Percentiles rank a stretch among this genome's conserved stretches.
Evolutionary conservation across 2,329 filamentous ascomycete genomes (phyloP).

Genomic region (Ascocoryne sarcoides): DNA sequence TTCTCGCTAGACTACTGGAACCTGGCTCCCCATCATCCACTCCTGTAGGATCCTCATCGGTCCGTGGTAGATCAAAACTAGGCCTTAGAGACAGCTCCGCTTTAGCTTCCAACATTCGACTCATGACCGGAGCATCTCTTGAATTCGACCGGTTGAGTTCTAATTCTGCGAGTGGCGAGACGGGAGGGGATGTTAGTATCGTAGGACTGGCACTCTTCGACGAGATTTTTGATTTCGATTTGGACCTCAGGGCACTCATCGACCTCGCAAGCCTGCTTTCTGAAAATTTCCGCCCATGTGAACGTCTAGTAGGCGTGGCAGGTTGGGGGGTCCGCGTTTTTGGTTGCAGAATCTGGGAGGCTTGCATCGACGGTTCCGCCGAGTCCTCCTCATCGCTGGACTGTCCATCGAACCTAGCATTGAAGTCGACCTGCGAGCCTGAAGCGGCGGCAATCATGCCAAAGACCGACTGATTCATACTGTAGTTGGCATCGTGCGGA

Average conservation of each 20-base stretch:
- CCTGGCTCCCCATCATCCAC: conserved; percentile 29
- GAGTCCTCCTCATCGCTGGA: conserved; percentile 61
- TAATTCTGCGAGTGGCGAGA: conserved; percentile 26
- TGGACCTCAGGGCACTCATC: conserved; percentile 44
- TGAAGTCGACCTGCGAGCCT: conserved; percentile 73
- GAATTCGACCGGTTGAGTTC: conserved; percentile 30
- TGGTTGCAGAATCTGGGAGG: conserved; percentile 17
- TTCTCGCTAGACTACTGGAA: conserved; percentile 55
- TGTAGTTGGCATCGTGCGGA: conserved; percentile 36
- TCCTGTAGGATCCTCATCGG: conserved; percentile 13
- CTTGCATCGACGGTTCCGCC: conserved; percentile 14
- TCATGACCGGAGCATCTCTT: conserved; percentile 62
- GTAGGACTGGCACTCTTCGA: conserved; percentile 20
- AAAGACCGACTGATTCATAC: conserved; percentile 88
- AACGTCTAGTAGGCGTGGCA: conserved; percentile 31
- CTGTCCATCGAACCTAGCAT: conserved; percentile 67
- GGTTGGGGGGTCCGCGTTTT: conserved; percentile 27
- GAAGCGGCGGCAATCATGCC: conserved; percentile 85
- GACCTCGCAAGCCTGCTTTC: conserved; percentile 58
- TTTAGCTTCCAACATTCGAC: conserved; percentile 65
- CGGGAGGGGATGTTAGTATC: conserved; percentile 19
- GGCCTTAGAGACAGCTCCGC: conserved; percentile 53
- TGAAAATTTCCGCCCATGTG: conserved; percentile 51
- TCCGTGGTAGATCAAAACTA: conserved; percentile 42
- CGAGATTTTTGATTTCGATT: conserved; percentile 32